Evolutionary conservation across 331 rosid genomes (phyloP), one percentile per base, ranked within the genome.

Genomic region (Phaseolus coccineus): DNA sequence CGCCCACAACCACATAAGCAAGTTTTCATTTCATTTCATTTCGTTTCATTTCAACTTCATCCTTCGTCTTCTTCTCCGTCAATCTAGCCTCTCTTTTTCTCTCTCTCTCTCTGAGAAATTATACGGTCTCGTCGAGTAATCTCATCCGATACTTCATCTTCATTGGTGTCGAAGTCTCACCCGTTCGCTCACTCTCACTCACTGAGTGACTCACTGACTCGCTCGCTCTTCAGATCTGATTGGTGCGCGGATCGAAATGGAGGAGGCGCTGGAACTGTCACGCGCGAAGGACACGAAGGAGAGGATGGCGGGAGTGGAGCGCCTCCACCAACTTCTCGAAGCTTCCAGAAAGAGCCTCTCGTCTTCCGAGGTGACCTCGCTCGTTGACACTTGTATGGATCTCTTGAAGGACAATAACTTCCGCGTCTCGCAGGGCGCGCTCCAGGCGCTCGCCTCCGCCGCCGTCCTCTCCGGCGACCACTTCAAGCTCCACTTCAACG

Each of bases 251-350:
- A 78, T 79, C 83, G 76, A 14, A 77, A 96, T 96, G 99, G 99
- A 96, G 89, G 97, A 96, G 80, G 99, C 98, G n/a, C 86, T 96
- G 80, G 99, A 96, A 77, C 95, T 96, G n/a, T 92, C 97, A 30
- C 94, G 99, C 35, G 96, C 99, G 69, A 96, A 96, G 86, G 99
- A 96, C 78, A 91, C 98, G 4, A 96, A 96, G 88, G 95, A 91
- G 88, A 90, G 99, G 69, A 93, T 96, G 99, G 98, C 99, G 1
- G 99, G 99, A 1, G 99, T 96, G 30, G 99, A 96, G 86, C 96
- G 96, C 6, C 96, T 96, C 66, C 92, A 93, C 71, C 92, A 93
- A 76, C 89, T 93, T 64, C 90, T 96, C 3, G 99, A 96, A 87
- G 89, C 96, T 83, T 93, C 98, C 0, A 86, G 95, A 65, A 96